phyloP scores from a whole-genome alignment of 2,329 filamentous ascomycete species.

The Botryotinia convoluta region DNA sequence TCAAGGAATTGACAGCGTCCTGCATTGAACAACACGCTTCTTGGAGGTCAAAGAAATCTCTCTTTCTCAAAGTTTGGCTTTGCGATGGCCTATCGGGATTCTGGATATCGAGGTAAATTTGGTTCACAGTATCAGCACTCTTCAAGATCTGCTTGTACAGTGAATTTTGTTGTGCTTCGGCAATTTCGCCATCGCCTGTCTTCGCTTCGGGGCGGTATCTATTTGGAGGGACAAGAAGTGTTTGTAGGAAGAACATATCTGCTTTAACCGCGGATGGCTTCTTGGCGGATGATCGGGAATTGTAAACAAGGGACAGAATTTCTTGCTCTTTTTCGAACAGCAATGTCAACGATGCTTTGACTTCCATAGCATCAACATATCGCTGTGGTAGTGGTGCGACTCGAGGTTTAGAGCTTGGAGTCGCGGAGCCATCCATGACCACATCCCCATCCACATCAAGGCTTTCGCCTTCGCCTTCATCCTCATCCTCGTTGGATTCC shows the following conservation, averaged over 20 bases:
- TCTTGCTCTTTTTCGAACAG: conserved; percentile 88
- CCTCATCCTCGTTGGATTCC: conserved; percentile 47
- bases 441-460: conserved; percentile 56
- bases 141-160: conserved; percentile 84
- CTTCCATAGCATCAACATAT: conserved; percentile 80
- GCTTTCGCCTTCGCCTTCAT: conserved; percentile 46
- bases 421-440: conserved; percentile 48
- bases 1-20: conserved; percentile 86
- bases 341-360: conserved; percentile 71
- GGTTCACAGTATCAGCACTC: conserved; percentile 68
- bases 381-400: conserved; percentile 53
- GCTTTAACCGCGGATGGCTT: conserved; percentile 59
- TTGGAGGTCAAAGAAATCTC: conserved; percentile 73
- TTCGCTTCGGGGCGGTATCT: conserved; percentile 83
- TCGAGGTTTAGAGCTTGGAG: conserved; percentile 41
- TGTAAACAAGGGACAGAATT: conserved; percentile 80
- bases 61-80: conserved; percentile 42
- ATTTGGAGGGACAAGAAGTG: conserved; percentile 86
- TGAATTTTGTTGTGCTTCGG: conserved; percentile 84
- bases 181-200: conserved; percentile 75
- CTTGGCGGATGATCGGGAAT: conserved; percentile 60
- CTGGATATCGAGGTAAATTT: conserved; percentile 67
- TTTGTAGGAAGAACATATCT: conserved; percentile 93
- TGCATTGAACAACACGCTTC: conserved; percentile 82
- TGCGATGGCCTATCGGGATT: conserved; percentile 28